A percentile compares a stretch with the other conserved stretches of the same genome.
Evolutionary conservation across 768 basidiomycete genomes (phyloP).

Genomic region (Dacryopinax spathularia): DNA sequence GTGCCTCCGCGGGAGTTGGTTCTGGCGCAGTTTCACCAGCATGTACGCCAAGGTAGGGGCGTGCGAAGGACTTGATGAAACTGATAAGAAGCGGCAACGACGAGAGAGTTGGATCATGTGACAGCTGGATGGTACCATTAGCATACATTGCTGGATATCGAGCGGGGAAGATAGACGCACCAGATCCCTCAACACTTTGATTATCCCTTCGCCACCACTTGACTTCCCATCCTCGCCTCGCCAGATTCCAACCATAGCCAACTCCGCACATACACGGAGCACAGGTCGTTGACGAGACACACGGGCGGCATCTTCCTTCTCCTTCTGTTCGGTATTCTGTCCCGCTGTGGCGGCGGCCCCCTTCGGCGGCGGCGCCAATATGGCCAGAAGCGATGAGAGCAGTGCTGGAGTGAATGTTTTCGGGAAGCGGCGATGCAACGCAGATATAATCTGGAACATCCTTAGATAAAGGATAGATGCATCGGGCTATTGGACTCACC

Average conservation of each 20-base stretch:
- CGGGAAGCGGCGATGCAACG: conserved; percentile 77
- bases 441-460: conserved; percentile 57
- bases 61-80: conserved; percentile 84
- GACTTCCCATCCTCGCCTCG: conserved; percentile 45
- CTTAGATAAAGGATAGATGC: neutral
- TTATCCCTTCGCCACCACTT: conserved; percentile 80
- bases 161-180: conserved; percentile 34
- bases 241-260: conserved; percentile 76
- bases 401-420: conserved; percentile 62
- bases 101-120: conserved; percentile 70
- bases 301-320: conserved; percentile 78
- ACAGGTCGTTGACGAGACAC: conserved; percentile 71
- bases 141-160: conserved; percentile 12
- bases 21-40: conserved; percentile 39
- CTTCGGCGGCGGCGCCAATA: conserved; percentile 24
- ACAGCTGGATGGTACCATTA: conserved; percentile 39
- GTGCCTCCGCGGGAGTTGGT: conserved; percentile 32
- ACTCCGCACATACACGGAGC: conserved; percentile 74
- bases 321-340: conserved; percentile 65
- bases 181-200: conserved; percentile 71
- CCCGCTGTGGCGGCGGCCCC: conserved; percentile 38
- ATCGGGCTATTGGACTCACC: conserved; percentile 33
- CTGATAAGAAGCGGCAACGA: conserved; percentile 82
- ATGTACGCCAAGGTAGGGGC: conserved; percentile 70
- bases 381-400: conserved; percentile 37